Conservation (phyloP, 306 rosid species). For the Boehmeria nivea region DNA sequence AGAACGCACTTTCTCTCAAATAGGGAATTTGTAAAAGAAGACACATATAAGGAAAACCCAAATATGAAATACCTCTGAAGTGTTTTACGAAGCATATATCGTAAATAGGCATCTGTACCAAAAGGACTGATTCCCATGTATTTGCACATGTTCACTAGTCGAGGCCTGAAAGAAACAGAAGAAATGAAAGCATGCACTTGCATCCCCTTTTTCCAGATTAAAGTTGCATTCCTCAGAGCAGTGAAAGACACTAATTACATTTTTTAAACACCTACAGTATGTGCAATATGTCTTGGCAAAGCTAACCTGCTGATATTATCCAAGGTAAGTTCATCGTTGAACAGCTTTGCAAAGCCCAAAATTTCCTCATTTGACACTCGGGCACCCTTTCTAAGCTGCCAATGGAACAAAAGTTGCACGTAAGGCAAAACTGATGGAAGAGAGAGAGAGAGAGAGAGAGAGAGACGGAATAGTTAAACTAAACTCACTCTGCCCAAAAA, state of each 20-base stretch:
- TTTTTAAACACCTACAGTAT: too few relatives aligned
- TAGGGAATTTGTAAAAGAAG: too few relatives aligned
- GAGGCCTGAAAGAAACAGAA: conserved; percentile 59
- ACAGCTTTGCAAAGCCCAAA: conserved; percentile 89
- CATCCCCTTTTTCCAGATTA: too few relatives aligned
- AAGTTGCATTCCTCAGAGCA: too few relatives aligned
- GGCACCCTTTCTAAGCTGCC: conserved; percentile 80
- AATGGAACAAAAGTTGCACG: too few relatives aligned
- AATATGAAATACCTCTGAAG: conserved; percentile 51
- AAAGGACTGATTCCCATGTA: conserved; percentile 91
- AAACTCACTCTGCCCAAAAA: conserved; percentile 62
- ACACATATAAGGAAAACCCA: not conserved
- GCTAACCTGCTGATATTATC: conserved; percentile 89
- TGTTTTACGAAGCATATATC: conserved; percentile 81
- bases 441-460: too few relatives aligned
- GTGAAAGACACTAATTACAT: too few relatives aligned
- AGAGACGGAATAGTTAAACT: too few relatives aligned
- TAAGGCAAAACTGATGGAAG: too few relatives aligned
- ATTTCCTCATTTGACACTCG: conserved; percentile 82
- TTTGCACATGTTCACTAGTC: conserved; percentile 95
- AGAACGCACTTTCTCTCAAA: too few relatives aligned
- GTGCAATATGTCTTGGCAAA: not conserved
- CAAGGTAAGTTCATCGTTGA: conserved; percentile 92
- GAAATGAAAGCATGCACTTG: not conserved
- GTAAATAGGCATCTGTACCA: conserved; percentile 84